phyloP scores from a whole-genome alignment of 177 flowering plant genomes.

The Telopea speciosissima region DNA sequence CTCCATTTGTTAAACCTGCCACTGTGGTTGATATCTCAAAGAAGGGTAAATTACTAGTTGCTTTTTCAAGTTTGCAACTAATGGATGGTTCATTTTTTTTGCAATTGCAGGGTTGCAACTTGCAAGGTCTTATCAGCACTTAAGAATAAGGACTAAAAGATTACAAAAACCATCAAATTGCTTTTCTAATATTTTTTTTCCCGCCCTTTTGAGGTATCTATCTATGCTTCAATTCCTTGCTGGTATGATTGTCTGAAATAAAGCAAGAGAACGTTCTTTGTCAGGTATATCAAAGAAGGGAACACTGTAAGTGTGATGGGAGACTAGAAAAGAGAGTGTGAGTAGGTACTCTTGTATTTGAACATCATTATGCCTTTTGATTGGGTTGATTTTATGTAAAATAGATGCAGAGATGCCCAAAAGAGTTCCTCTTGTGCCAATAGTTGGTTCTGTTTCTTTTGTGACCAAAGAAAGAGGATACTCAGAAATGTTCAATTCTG shows the following conservation, averaged over 20 bases:
- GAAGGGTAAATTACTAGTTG: slow-evolving; percentile 23
- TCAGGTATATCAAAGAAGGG: slow-evolving; percentile 90
- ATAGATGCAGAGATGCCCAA: slow-evolving; percentile 19
- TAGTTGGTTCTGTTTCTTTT: slow-evolving; percentile 7
- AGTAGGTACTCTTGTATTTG: slow-evolving; percentile 16
- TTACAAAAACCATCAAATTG: too few species aligned
- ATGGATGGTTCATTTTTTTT: too few species aligned
- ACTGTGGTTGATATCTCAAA: slow-evolving; percentile 21
- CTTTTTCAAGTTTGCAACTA: too few species aligned
- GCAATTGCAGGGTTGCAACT: too few species aligned
- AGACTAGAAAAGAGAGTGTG: slow-evolving; percentile 1
- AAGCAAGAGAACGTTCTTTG: slow-evolving; percentile 1
- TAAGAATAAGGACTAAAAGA: too few species aligned
- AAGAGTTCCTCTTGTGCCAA: slow-evolving; percentile 16
- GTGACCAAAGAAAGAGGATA: not conserved
- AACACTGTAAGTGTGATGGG: slow-evolving; percentile 74
- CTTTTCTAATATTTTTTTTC: too few species aligned
- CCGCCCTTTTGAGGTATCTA: too few species aligned
- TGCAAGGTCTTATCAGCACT: too few species aligned
- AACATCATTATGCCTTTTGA: not conserved
- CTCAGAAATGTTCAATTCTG: too few species aligned
- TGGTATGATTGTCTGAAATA: not conserved
- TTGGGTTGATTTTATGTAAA: slow-evolving; percentile 18
- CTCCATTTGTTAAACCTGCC: slow-evolving; percentile 27
- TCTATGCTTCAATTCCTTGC: not conserved